A percentile compares a stretch with the other conserved stretches of the same genome.
phyloP scores from a whole-genome alignment of 306 rosid species.

The Adenanthera pavonina region DNA sequence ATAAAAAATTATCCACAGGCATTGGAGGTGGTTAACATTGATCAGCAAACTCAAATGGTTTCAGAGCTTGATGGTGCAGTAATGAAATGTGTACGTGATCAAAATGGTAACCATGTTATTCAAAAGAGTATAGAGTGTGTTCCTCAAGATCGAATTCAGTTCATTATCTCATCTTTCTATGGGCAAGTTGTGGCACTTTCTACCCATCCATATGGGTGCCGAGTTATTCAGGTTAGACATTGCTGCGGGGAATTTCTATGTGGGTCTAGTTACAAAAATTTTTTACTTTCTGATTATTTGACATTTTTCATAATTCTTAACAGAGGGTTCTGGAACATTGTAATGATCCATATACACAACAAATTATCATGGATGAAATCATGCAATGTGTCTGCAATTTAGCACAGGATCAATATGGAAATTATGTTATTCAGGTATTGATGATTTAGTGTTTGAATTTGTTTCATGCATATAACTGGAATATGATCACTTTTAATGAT shows the following conservation, averaged over 20 bases:
- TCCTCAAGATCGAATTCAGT: constrained; percentile 89
- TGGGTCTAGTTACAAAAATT: constrained; percentile 14
- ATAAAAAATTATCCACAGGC: constrained; percentile 62
- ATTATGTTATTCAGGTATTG: constrained; percentile 94
- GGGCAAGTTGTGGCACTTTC: constrained; percentile 94
- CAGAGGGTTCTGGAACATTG: constrained; percentile 98
- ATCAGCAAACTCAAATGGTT: constrained; percentile 88
- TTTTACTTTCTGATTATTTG: constrained; percentile 37
- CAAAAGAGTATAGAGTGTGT: constrained; percentile 92
- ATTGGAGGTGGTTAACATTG: constrained; percentile 81
- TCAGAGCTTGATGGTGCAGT: constrained; percentile 85
- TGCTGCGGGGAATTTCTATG: constrained; percentile 23
- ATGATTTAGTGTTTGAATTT: constrained; percentile 17
- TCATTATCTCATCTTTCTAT: constrained; percentile 85
- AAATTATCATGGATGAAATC: constrained; percentile 90
- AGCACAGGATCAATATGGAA: constrained; percentile 98
- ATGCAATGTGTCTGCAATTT: constrained; percentile 87
- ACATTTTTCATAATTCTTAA: constrained; percentile 44
- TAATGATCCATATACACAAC: constrained; percentile 74
- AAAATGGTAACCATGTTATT: constrained; percentile 96
- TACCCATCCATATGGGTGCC: constrained; percentile 97
- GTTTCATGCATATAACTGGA: constrained; percentile 20
- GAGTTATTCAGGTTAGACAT: constrained; percentile 88
- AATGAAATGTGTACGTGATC: constrained; percentile 95
- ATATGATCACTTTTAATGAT: constrained; percentile 9